A percentile compares a stretch with the other conserved stretches of the same genome.
Conservation (phyloP, 768 basidiomycete genomes). For the Pleurotus tuoliensis region DNA sequence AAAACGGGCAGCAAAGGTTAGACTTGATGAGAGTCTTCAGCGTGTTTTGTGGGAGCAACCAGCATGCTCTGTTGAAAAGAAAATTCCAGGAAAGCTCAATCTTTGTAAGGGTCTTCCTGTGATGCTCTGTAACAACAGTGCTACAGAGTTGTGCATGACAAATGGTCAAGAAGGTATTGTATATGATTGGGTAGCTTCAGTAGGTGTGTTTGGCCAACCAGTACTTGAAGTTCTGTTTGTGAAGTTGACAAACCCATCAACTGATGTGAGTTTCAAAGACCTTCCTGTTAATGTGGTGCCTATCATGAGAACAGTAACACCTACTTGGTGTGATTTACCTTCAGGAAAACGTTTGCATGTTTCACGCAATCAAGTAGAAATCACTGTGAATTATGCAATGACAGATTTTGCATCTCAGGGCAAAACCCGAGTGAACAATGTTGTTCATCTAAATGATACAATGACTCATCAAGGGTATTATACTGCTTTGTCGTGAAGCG, state of each 20-base stretch:
- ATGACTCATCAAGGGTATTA: slow-evolving; percentile 25
- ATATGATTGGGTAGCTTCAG: not conserved
- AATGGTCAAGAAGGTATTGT: slow-evolving; percentile 12
- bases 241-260: slow-evolving; percentile 1
- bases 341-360: slow-evolving; percentile 14
- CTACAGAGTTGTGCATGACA: not conserved
- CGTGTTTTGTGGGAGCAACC: not conserved
- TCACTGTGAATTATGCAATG: slow-evolving; percentile 21
- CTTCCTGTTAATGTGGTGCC: slow-evolving; percentile 19
- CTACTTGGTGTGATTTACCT: slow-evolving; percentile 9
- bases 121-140: slow-evolving; percentile 24
- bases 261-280: slow-evolving; percentile 7
- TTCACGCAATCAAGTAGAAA: slow-evolving; percentile 18
- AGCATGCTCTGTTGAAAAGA: slow-evolving; percentile 1
- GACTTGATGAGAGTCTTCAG: not conserved
- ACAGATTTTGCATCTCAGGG: slow-evolving; percentile 20
- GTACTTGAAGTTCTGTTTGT: slow-evolving; percentile 16
- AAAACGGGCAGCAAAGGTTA: not conserved
- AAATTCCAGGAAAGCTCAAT: slow-evolving; percentile 23
- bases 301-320: slow-evolving; percentile 2
- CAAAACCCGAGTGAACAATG: slow-evolving; percentile 21
- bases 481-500: slow-evolving; percentile 25
- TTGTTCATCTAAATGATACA: slow-evolving; percentile 20
- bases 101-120: slow-evolving; percentile 30
- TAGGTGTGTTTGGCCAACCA: not conserved